Conservation (phyloP, 2,329 filamentous ascomycete genomes). For the Aspergillus sp. region DNA sequence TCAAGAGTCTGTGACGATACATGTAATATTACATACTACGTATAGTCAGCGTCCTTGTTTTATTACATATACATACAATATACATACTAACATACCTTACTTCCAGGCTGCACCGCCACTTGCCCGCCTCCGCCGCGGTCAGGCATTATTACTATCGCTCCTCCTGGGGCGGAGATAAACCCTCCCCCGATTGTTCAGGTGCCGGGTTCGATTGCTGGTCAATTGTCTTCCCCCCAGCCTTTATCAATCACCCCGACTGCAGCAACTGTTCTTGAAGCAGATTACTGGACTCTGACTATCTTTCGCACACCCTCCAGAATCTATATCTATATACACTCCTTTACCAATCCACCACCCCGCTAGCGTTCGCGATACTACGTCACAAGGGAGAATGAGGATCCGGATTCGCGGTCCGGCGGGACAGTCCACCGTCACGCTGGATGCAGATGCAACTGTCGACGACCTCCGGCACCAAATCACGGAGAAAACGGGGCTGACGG, state of each 20-base stretch:
- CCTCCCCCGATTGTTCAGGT: neutral
- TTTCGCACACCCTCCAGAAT: neutral
- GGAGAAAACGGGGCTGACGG: slow-evolving; percentile 63
- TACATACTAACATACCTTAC: neutral
- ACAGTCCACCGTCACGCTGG: slow-evolving; percentile 68
- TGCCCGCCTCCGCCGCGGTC: neutral
- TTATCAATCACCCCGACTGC: neutral
- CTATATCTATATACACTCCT: too few species aligned
- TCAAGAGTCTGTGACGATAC: neutral
- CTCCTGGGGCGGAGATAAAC: neutral
- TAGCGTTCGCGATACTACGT: neutral
- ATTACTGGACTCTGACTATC: neutral
- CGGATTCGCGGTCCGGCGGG: slow-evolving; percentile 75
- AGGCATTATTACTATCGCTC: neutral
- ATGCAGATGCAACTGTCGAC: slow-evolving; percentile 61
- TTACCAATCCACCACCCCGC: neutral
- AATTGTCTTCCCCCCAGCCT: neutral
- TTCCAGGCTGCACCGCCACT: neutral
- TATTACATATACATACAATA: neutral
- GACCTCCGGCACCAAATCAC: slow-evolving; percentile 48
- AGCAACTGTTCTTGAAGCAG: neutral
- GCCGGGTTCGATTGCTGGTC: neutral
- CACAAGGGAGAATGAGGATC: slow-evolving; percentile 62
- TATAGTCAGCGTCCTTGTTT: neutral
- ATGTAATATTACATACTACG: neutral